Evolutionary conservation across 2,329 filamentous ascomycete species (phyloP).

Genomic region (Fusarium ambrosium): DNA sequence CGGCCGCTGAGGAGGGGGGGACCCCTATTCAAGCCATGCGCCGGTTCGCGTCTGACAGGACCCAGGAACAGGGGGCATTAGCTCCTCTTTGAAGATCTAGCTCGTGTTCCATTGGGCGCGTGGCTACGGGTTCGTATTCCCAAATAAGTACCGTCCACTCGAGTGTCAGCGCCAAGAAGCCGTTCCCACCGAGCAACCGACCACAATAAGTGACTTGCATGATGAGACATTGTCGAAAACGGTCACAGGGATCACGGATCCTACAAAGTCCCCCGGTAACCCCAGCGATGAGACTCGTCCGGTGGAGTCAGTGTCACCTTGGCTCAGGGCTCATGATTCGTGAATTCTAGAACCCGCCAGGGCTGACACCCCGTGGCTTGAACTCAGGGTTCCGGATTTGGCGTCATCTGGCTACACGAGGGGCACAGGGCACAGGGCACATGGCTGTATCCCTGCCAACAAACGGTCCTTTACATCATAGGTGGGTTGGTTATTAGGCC

Average conservation of each 20-base stretch:
- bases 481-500: neutral
- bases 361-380: conserved; percentile 3
- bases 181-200: neutral
- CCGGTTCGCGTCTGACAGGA: conserved; percentile 2
- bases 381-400: conserved; percentile 12
- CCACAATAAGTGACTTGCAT: neutral
- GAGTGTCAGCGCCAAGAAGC: neutral
- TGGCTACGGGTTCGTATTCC: conserved; percentile 11
- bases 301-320: neutral
- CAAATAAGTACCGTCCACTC: neutral
- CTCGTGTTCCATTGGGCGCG: conserved; percentile 2
- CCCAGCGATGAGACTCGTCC: conserved; percentile 4
- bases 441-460: conserved; percentile 11
- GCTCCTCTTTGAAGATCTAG: neutral
- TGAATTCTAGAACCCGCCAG: neutral
- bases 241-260: neutral
- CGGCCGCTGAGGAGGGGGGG: neutral
- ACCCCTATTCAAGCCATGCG: conserved; percentile 9
- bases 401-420: neutral
- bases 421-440: neutral
- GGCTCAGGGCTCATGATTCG: neutral
- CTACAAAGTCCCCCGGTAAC: neutral
- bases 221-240: neutral
- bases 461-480: neutral
- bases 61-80: neutral